Evolutionary conservation across 768 basidiomycete species (phyloP).

Genomic region (Mycena belliarum): DNA sequence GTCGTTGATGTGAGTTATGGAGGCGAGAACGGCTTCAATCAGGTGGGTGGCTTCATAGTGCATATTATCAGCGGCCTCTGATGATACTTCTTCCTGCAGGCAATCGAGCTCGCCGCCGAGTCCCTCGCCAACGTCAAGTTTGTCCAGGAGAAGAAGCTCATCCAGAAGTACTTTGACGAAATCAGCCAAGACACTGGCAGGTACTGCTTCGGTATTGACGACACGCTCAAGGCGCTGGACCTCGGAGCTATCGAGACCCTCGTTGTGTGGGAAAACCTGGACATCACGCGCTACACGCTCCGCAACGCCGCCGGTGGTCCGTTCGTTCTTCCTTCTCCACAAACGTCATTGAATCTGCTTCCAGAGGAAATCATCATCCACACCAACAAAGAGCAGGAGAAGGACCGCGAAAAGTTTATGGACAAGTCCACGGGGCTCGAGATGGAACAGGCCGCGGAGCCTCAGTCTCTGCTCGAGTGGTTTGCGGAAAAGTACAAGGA

Average conservation of each 20-base stretch:
- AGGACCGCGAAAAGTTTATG: constrained; percentile 90
- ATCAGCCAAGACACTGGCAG: constrained; percentile 96
- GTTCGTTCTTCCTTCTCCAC: constrained; percentile 5
- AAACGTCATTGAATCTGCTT: neutral
- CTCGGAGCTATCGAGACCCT: constrained; percentile 96
- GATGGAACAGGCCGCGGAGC: constrained; percentile 88
- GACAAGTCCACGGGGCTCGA: constrained; percentile 94
- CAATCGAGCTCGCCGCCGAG: constrained; percentile 95
- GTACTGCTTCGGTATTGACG: constrained; percentile 97
- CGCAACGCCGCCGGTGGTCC: constrained; percentile 90
- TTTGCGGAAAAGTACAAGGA: constrained; percentile 98
- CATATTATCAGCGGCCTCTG: neutral
- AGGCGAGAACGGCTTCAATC: constrained; percentile 98
- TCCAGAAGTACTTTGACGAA: constrained; percentile 98
- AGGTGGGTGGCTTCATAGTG: constrained; percentile 53
- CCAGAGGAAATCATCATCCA: constrained; percentile 85
- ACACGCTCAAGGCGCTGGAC: constrained; percentile 94
- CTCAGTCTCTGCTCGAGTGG: constrained; percentile 93
- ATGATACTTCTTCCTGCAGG: constrained; percentile 46
- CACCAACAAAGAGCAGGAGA: constrained; percentile 79
- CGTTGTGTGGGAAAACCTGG: constrained; percentile 98
- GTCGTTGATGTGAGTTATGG: constrained; percentile 99
- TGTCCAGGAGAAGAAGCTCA: constrained; percentile 97
- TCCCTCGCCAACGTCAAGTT: constrained; percentile 98
- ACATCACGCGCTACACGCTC: constrained; percentile 83